Percentiles rank a stretch among this genome's conserved stretches.
Evolutionary conservation across 2,329 filamentous ascomycete genomes (phyloP).

Genomic region (Nemania abortiva): DNA sequence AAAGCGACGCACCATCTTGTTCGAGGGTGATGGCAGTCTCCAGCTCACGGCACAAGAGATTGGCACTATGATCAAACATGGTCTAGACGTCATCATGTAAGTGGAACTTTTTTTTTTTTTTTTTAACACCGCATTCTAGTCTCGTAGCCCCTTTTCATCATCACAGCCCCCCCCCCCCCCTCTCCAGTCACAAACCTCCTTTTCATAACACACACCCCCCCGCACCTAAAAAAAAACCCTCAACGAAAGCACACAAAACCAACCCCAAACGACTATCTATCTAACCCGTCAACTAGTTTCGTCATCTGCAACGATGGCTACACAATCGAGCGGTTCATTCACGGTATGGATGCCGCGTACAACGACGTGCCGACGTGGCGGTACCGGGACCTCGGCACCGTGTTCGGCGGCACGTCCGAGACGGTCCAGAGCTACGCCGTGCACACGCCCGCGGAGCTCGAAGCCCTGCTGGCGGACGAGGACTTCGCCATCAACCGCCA

Average conservation of each 20-base stretch:
- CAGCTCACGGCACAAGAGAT: constrained; percentile 88
- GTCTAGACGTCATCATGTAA: constrained; percentile 81
- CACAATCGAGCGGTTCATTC: constrained; percentile 90
- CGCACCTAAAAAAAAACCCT: not conserved
- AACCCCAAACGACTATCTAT: not conserved
- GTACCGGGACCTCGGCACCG: constrained; percentile 74
- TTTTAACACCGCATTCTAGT: no score
- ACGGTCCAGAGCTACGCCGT: constrained; percentile 70
- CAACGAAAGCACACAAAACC: no score
- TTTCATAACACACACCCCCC: not conserved
- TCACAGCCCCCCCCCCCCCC: not conserved
- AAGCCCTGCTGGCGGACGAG: constrained; percentile 72
- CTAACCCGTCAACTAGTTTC: constrained; percentile 64
- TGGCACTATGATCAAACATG: constrained; percentile 83
- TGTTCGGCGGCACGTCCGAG: constrained; percentile 71
- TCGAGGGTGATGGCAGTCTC: constrained; percentile 90
- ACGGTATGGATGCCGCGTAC: constrained; percentile 82
- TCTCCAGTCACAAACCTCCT: not conserved
- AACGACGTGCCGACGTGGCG: constrained; percentile 85
- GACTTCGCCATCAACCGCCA: constrained; percentile 68
- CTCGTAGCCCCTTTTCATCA: no score
- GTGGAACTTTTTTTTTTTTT: constrained; percentile 46
- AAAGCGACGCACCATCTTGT: constrained; percentile 77
- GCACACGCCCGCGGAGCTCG: constrained; percentile 76
- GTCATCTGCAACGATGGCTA: constrained; percentile 90